Conservation (phyloP, 305 asterid species). For the Stenogyne calaminthoides region DNA sequence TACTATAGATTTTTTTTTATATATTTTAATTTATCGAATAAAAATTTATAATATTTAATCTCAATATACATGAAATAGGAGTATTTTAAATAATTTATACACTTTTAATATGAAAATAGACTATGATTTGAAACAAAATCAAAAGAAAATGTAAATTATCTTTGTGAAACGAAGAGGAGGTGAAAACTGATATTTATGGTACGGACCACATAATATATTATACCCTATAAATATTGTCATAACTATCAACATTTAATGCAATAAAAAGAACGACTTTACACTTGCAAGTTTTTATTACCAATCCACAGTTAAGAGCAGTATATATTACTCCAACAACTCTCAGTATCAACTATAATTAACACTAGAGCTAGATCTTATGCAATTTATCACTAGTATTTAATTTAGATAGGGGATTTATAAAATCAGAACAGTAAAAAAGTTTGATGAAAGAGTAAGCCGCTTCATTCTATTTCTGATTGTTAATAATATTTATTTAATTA, state of each 20-base stretch:
- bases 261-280: neutral
- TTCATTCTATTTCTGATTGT: neutral
- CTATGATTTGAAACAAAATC: no score
- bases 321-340: neutral
- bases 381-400: neutral
- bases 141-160: no score
- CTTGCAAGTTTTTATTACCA: neutral
- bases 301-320: neutral
- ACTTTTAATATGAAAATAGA: no score
- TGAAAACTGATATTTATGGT: neutral
- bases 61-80: no score
- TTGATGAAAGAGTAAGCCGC: conserved; percentile 12
- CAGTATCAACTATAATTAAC: conserved; percentile 14
- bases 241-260: no score
- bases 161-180: no score
- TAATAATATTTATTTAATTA: neutral
- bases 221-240: neutral
- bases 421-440: neutral
- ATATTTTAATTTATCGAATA: no score
- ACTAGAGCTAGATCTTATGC: conserved; percentile 10
- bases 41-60: no score
- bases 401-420: neutral
- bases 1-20: no score
- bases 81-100: no score
- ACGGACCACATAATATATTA: neutral